Conservation (phyloP, 257 asterid species). For the Coffea eugenioides region DNA sequence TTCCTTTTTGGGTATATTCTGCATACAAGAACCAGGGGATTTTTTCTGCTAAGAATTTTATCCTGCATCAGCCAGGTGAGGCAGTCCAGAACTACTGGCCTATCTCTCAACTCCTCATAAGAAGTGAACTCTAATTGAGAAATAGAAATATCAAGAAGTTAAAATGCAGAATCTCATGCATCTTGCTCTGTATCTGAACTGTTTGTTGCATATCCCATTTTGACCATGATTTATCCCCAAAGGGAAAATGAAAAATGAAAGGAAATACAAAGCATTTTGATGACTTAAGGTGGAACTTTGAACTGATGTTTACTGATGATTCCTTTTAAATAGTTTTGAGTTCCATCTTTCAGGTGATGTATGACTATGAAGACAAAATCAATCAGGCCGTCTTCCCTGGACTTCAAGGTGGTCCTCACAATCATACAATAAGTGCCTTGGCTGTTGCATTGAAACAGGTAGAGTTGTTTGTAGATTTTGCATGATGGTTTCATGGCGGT, state of each 20-base stretch:
- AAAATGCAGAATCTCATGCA: background rate
- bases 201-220: background rate
- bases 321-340: background rate
- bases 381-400: slow-evolving; percentile 99
- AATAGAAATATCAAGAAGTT: background rate
- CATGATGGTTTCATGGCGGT: slow-evolving; percentile 1
- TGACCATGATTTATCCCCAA: background rate
- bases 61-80: background rate
- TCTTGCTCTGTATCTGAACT: background rate
- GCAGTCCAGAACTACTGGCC: background rate
- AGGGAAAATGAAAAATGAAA: background rate
- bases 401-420: slow-evolving; percentile 99
- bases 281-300: background rate
- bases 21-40: background rate
- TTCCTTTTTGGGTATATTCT: background rate
- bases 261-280: background rate
- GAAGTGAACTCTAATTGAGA: background rate
- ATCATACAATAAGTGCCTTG: slow-evolving; percentile 91
- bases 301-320: background rate
- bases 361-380: slow-evolving; percentile 88
- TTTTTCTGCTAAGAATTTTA: background rate
- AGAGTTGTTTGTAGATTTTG: background rate
- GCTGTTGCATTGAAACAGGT: slow-evolving; percentile 98
- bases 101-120: background rate
- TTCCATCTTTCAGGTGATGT: slow-evolving; percentile 55